These are phyloP conservation scores for Apiotrichum veenhuisii DNA, from an alignment of 1,284 basidiomycete genomes.

Conservation along the genomic window DNA sequence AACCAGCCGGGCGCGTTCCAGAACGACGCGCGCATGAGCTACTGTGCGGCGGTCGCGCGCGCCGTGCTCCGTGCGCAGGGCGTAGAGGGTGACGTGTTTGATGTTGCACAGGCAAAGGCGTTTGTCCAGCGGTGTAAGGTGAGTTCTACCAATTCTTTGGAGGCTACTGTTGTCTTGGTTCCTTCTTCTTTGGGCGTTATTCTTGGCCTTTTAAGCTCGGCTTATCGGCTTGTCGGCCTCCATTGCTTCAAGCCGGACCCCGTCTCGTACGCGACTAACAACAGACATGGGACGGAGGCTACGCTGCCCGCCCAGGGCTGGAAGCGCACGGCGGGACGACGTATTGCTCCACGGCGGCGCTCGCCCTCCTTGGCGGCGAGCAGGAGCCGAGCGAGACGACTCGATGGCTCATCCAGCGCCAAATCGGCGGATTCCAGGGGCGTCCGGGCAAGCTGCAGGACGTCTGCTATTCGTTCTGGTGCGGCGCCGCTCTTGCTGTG, in stretches of 20 bases:
- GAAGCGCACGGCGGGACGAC: constrained; percentile 95
- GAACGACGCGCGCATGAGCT: constrained; percentile 63
- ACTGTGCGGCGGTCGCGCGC: constrained; percentile 66
- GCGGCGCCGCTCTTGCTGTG: constrained; percentile 71
- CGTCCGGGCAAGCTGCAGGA: constrained; percentile 80
- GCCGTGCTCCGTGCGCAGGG: constrained; percentile 58
- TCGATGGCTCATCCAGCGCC: constrained; percentile 73
- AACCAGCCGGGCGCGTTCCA: constrained; percentile 33
- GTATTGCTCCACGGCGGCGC: constrained; percentile 79
- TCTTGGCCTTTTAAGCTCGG: too few relatives aligned
- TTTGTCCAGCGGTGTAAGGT: constrained; percentile 68
- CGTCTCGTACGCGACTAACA: background rate
- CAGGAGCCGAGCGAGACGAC: constrained; percentile 44
- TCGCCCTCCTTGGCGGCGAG: constrained; percentile 55
- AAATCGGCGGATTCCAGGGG: constrained; percentile 78
- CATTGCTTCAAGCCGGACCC: too few relatives aligned
- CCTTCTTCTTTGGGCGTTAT: too few relatives aligned
- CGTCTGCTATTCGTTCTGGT: constrained; percentile 96
- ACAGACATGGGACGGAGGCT: constrained; percentile 90
- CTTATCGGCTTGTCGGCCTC: too few relatives aligned
- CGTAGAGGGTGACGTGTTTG: constrained; percentile 65
- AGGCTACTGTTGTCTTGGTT: too few relatives aligned
- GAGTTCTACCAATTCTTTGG: too few relatives aligned
- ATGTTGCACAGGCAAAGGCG: background rate
- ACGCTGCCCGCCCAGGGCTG: constrained; percentile 68